A percentile compares a stretch with the other conserved stretches of the same genome.
Evolutionary conservation across 169 alveolate species (phyloP).

Genomic region (Plasmodium gaboni): DNA sequence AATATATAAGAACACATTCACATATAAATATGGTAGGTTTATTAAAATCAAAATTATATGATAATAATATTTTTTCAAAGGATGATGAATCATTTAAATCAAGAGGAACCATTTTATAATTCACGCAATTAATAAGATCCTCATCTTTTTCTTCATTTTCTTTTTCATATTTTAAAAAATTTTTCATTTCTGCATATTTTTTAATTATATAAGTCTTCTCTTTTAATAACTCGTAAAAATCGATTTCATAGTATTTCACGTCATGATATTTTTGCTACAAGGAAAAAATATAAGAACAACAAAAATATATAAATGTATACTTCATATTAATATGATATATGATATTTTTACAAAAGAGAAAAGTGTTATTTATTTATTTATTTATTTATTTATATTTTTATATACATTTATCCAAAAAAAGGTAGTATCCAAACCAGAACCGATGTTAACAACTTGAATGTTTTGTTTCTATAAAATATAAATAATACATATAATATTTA

Average conservation of each 20-base stretch:
- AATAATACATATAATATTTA: background rate
- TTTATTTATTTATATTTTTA: background rate
- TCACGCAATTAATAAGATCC: slow-evolving; percentile 52
- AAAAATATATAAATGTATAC: background rate
- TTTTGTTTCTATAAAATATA: slow-evolving; percentile 37
- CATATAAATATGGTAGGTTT: slow-evolving; percentile 78
- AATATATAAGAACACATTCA: slow-evolving; percentile 79
- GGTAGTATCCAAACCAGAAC: slow-evolving; percentile 78
- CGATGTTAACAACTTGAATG: slow-evolving; percentile 70
- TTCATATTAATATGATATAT: too few species aligned
- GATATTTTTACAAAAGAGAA: too few species aligned
- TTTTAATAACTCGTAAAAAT: slow-evolving; percentile 38
- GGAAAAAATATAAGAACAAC: background rate
- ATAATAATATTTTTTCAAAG: slow-evolving; percentile 26
- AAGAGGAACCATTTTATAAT: slow-evolving; percentile 66
- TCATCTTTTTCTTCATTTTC: slow-evolving; percentile 3
- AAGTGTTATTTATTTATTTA: background rate
- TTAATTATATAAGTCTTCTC: slow-evolving; percentile 63
- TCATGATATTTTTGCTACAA: slow-evolving; percentile 53
- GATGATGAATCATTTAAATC: slow-evolving; percentile 33
- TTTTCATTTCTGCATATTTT: slow-evolving; percentile 12
- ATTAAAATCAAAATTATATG: slow-evolving; percentile 32
- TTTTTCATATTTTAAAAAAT: slow-evolving; percentile 46
- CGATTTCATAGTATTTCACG: slow-evolving; percentile 54
- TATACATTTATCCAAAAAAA: slow-evolving; percentile 74